These are phyloP conservation scores for Pseudogymnoascus sp. DNA, from an alignment of 2,329 filamentous ascomycete species.

Conservation along the genomic window DNA sequence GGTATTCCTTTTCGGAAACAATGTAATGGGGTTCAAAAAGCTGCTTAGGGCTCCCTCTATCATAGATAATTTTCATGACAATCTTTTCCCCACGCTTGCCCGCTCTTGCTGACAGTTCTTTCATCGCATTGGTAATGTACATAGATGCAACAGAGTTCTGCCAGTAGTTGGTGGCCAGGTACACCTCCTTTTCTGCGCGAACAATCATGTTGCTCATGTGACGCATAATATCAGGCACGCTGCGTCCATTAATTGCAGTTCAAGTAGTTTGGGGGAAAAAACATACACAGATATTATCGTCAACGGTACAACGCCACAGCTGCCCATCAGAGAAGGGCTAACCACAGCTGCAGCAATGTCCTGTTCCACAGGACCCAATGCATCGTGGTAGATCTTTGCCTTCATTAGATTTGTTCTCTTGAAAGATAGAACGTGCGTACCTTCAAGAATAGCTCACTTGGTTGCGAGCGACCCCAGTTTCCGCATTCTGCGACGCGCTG, in stretches of 20 bases:
- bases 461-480: constrained; percentile 55
- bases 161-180: constrained; percentile 72
- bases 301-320: constrained; percentile 57
- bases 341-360: constrained; percentile 39
- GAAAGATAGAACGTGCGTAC: constrained; percentile 29
- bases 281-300: constrained; percentile 56
- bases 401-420: background rate
- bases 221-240: constrained; percentile 60
- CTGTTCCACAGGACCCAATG: constrained; percentile 21
- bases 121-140: constrained; percentile 60
- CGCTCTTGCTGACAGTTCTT: constrained; percentile 60
- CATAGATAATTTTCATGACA: constrained; percentile 69
- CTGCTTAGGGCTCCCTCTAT: constrained; percentile 60
- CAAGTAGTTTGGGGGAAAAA: background rate
- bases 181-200: constrained; percentile 63
- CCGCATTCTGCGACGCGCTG: constrained; percentile 53
- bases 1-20: constrained; percentile 52
- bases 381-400: constrained; percentile 24
- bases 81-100: constrained; percentile 49
- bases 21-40: constrained; percentile 56
- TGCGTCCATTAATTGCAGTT: constrained; percentile 15
- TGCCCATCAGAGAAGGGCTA: constrained; percentile 52
- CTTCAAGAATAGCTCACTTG: constrained; percentile 60
- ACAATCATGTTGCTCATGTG: constrained; percentile 73
- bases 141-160: constrained; percentile 59